phyloP scores from a whole-genome alignment of 208 protist genomes.

The Strigomonas galati region DNA sequence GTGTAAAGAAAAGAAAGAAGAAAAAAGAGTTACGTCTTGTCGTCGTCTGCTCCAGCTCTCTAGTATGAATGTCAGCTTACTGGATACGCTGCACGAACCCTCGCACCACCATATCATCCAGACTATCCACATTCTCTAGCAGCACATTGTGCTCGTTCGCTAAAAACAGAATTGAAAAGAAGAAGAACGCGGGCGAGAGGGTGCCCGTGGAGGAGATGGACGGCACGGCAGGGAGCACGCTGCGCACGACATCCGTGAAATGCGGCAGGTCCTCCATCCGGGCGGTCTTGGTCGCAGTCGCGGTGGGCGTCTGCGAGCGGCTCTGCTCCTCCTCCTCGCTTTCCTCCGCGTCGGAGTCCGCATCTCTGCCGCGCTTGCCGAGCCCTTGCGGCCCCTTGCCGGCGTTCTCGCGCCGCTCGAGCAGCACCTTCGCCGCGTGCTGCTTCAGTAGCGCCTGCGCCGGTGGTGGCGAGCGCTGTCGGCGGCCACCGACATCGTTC shows the following conservation, averaged over 20 bases:
- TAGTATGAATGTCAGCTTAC: background rate
- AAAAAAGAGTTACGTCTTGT: conserved; percentile 5
- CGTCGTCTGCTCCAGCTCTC: conserved; percentile 18
- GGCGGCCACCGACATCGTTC: background rate
- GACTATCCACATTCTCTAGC: conserved; percentile 52
- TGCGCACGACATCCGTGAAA: conserved; percentile 70
- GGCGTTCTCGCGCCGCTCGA: conserved; percentile 2
- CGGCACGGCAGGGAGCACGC: conserved; percentile 58
- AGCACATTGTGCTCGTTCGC: conserved; percentile 87
- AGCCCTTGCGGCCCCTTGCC: background rate
- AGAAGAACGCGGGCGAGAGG: conserved; percentile 88
- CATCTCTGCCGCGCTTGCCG: conserved; percentile 12
- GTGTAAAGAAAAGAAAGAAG: background rate
- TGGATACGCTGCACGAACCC: conserved; percentile 39
- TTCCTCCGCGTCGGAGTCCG: conserved; percentile 10
- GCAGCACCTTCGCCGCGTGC: conserved; percentile 27
- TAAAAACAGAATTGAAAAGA: conserved; percentile 89
- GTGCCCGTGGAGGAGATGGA: conserved; percentile 70
- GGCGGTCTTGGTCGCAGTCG: background rate
- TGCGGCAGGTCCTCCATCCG: conserved; percentile 19
- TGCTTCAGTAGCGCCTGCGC: conserved; percentile 23
- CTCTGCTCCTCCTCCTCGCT: conserved; percentile 12
- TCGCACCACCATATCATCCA: conserved; percentile 63
- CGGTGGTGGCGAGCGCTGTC: background rate
- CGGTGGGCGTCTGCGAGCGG: background rate